phyloP scores from a whole-genome alignment of 768 basidiomycete genomes.

The Tricholoma sp. region DNA sequence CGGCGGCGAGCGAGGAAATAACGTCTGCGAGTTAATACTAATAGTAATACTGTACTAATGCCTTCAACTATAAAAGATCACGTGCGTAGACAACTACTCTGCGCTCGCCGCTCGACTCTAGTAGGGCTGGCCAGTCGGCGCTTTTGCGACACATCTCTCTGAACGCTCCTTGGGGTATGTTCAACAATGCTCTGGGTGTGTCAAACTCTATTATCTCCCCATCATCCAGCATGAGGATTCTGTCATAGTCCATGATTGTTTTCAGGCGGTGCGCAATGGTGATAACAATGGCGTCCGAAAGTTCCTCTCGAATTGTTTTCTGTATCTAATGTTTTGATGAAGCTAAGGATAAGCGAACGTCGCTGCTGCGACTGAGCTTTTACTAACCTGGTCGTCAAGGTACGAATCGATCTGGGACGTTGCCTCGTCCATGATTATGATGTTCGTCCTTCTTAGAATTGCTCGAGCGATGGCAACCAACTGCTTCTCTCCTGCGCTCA shows the following conservation, averaged over 20 bases:
- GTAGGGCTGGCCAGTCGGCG: slow-evolving; percentile 43
- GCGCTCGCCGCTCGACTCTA: neutral
- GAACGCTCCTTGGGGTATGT: slow-evolving; percentile 52
- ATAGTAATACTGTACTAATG: too few species aligned
- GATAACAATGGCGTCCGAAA: slow-evolving; percentile 66
- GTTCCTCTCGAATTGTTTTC: slow-evolving; percentile 66
- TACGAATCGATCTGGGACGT: slow-evolving; percentile 69
- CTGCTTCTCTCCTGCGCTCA: slow-evolving; percentile 78
- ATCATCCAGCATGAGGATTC: slow-evolving; percentile 66
- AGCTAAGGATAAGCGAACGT: neutral
- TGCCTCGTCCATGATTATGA: slow-evolving; percentile 76
- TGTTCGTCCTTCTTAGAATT: slow-evolving; percentile 54
- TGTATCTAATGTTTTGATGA: slow-evolving; percentile 47
- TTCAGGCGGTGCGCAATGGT: slow-evolving; percentile 80
- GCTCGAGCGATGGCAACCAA: slow-evolving; percentile 68
- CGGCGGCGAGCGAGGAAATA: neutral
- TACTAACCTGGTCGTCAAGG: slow-evolving; percentile 58
- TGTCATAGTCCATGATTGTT: slow-evolving; percentile 73
- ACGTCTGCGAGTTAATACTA: neutral
- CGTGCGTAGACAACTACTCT: slow-evolving; percentile 2
- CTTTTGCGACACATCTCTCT: slow-evolving; percentile 64
- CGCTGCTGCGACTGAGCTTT: neutral
- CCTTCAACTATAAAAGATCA: too few species aligned
- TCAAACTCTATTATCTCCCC: slow-evolving; percentile 78
- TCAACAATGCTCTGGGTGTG: slow-evolving; percentile 51